Conservation (phyloP, 2,329 filamentous ascomycete genomes). For the Balansia obtecta region DNA sequence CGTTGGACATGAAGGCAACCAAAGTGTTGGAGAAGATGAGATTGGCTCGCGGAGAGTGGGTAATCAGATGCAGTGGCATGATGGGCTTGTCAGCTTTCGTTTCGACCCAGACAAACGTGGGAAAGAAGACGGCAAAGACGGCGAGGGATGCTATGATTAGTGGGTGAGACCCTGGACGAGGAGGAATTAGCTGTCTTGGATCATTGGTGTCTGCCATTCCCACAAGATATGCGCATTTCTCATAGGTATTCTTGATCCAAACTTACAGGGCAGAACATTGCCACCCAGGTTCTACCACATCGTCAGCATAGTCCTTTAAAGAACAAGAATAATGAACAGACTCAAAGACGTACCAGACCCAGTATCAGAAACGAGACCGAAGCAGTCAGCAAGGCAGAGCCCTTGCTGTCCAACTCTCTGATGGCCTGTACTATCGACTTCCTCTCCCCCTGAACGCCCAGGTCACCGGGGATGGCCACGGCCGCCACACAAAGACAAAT, state of each 20-base stretch:
- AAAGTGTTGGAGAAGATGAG: conserved; percentile 45
- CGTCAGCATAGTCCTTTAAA: not conserved
- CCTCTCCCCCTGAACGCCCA: conserved; percentile 35
- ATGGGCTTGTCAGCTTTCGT: conserved; percentile 39
- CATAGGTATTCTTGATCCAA: too few relatives aligned
- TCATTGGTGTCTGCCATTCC: too few relatives aligned
- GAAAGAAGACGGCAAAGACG: conserved; percentile 34
- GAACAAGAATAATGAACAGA: not conserved
- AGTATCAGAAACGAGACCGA: conserved; percentile 46
- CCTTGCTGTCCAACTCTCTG: conserved; percentile 42
- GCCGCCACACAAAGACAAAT: conserved; percentile 32
- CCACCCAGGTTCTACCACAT: conserved; percentile 42
- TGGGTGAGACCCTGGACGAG: conserved; percentile 39
- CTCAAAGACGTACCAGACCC: conserved; percentile 33
- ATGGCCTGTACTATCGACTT: conserved; percentile 35
- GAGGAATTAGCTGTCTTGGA: too few relatives aligned
- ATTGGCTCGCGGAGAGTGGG: conserved; percentile 38
- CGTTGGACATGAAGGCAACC: conserved; percentile 37
- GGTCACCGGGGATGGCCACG: conserved; percentile 35
- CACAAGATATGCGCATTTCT: too few relatives aligned
- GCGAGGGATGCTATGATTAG: conserved; percentile 39
- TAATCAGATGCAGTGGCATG: conserved; percentile 45
- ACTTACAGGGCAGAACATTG: conserved; percentile 47
- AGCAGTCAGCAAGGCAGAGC: conserved; percentile 39
- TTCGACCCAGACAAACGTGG: conserved; percentile 40